Evolutionary conservation across 257 asterid species (phyloP).

Genomic region (Solanum phureja): DNA sequence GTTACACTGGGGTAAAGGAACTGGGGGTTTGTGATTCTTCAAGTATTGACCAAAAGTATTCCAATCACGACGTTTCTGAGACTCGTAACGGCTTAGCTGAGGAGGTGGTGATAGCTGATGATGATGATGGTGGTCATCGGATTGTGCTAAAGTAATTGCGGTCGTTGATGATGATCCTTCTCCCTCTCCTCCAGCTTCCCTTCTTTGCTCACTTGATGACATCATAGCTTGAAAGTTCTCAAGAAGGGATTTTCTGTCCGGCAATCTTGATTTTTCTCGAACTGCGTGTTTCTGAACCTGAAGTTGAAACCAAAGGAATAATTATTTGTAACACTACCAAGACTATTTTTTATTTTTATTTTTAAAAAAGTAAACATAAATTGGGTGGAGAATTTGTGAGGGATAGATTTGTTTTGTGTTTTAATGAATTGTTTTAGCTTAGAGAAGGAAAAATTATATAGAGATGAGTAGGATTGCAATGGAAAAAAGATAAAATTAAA

Average conservation of each 20-base stretch:
- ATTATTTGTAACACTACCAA: not conserved
- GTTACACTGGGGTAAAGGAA: conserved; percentile 56
- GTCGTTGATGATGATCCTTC: conserved; percentile 14
- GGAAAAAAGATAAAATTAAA: conserved; percentile 9
- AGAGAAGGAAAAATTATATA: not conserved
- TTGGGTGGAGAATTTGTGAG: not conserved
- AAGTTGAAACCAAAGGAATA: not conserved
- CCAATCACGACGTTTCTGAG: conserved; percentile 92
- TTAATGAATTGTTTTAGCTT: not conserved
- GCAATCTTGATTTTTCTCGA: not conserved
- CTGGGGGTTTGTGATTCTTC: conserved; percentile 68
- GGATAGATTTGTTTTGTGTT: not conserved
- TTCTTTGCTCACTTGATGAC: conserved; percentile 38
- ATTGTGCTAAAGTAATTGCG: not conserved
- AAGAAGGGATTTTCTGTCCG: not conserved
- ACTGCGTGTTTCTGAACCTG: not conserved
- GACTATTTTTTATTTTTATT: not conserved
- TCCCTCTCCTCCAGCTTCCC: conserved; percentile 36
- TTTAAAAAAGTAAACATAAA: not conserved
- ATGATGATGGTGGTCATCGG: not conserved
- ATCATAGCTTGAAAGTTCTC: conserved; percentile 13
- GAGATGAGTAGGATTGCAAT: not conserved
- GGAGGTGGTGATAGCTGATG: conserved; percentile 8
- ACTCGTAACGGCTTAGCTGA: conserved; percentile 70
- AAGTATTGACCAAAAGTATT: conserved; percentile 83